These are phyloP conservation scores for Aspergillus candidus DNA, from an alignment of 2,329 filamentous ascomycete species.

Conservation along the genomic window DNA sequence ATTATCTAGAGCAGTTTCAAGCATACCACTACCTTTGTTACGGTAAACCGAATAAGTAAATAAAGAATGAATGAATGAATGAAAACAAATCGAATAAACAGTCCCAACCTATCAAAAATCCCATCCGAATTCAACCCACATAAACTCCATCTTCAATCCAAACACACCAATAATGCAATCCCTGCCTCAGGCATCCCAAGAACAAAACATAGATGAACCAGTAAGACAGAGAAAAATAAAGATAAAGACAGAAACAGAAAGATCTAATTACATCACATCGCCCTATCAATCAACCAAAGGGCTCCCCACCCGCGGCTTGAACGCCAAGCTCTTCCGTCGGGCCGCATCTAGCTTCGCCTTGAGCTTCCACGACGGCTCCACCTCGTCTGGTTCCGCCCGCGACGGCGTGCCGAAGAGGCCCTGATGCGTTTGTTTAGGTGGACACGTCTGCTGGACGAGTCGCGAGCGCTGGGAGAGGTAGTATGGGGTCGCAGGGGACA, in stretches of 20 bases:
- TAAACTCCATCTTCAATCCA: too few species aligned
- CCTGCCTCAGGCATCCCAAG: background rate
- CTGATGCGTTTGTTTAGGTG: slow-evolving; percentile 46
- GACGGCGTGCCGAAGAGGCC: slow-evolving; percentile 32
- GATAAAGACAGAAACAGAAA: slow-evolving; percentile 1
- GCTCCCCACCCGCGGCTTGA: slow-evolving; percentile 68
- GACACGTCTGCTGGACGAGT: slow-evolving; percentile 48
- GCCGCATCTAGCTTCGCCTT: slow-evolving; percentile 63
- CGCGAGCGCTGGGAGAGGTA: slow-evolving; percentile 39
- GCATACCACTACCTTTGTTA: too few species aligned
- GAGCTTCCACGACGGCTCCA: slow-evolving; percentile 36
- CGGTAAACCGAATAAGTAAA: too few species aligned
- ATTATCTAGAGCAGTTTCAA: too few species aligned
- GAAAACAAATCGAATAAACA: too few species aligned
- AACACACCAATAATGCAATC: too few species aligned
- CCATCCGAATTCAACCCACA: too few species aligned
- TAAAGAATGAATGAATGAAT: too few species aligned
- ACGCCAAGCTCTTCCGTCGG: slow-evolving; percentile 69
- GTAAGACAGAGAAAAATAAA: slow-evolving; percentile 3
- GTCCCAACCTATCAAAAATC: too few species aligned
- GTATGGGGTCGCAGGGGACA: slow-evolving; percentile 44
- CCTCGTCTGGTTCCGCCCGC: slow-evolving; percentile 18
- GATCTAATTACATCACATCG: slow-evolving; percentile 11
- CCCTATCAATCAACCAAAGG: slow-evolving; percentile 51
- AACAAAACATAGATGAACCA: slow-evolving; percentile 7